Evolutionary conservation across 2,329 filamentous ascomycete genomes (phyloP).

Genomic region (Emmonsia crescens): DNA sequence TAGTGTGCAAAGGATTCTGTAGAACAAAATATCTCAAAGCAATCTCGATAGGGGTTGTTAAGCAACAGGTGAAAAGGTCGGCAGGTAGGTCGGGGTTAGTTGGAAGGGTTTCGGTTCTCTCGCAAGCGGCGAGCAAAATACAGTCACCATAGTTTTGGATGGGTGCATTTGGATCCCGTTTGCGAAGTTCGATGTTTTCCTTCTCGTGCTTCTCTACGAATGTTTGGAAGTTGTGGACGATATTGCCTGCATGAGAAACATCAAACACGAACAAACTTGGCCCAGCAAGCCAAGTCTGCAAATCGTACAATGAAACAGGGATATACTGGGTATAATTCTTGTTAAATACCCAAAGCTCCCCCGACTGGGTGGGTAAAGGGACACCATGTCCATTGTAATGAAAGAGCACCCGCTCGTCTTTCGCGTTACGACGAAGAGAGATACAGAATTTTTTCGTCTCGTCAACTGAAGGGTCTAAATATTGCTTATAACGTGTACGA

Average conservation of each 20-base stretch:
- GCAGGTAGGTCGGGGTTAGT: constrained; percentile 89
- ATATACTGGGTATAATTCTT: constrained; percentile 99
- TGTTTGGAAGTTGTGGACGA: constrained; percentile 85
- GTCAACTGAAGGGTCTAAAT: constrained; percentile 90
- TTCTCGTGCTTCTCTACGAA: constrained; percentile 92
- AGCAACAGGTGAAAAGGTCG: constrained; percentile 88
- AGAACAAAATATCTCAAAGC: constrained; percentile 92
- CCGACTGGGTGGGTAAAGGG: constrained; percentile 85
- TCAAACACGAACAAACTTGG: constrained; percentile 97
- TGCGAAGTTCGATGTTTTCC: constrained; percentile 67
- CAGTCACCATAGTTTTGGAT: constrained; percentile 63
- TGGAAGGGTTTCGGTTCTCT: constrained; percentile 80
- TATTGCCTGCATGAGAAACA: constrained; percentile 91
- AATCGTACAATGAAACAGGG: constrained; percentile 84
- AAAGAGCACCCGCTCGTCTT: constrained; percentile 91
- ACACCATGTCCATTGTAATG: constrained; percentile 99
- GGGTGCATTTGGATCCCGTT: constrained; percentile 60
- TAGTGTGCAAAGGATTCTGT: constrained; percentile 65
- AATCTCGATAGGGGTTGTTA: constrained; percentile 97
- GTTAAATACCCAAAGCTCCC: constrained; percentile 99
- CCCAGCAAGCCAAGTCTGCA: constrained; percentile 91
- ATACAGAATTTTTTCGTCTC: constrained; percentile 96
- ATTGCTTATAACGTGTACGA: constrained; percentile 93
- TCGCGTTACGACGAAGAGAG: constrained; percentile 79
- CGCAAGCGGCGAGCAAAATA: constrained; percentile 88